phyloP scores from a whole-genome alignment of 768 basidiomycete species.

The Tylopilus rubrobrunneus region DNA sequence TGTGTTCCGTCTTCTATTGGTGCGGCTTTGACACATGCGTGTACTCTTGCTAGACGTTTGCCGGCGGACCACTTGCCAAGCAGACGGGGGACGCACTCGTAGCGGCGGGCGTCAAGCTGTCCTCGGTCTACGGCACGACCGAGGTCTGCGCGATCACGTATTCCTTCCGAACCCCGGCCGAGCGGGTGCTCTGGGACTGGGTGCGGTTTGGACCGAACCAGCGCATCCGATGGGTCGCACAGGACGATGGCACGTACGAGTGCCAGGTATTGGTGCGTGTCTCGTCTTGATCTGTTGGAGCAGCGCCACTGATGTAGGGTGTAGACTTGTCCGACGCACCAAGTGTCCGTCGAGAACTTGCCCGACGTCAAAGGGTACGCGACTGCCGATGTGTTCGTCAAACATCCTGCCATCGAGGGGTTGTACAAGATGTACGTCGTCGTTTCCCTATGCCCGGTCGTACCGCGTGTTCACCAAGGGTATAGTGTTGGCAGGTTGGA shows the following conservation, averaged over 20 bases:
- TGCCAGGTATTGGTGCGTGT: conserved; percentile 35
- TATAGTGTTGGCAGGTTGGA: not conserved
- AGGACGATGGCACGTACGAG: conserved; percentile 37
- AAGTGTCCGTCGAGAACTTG: not conserved
- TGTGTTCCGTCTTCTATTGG: no score
- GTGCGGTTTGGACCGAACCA: conserved; percentile 22
- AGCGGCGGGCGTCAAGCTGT: conserved; percentile 34
- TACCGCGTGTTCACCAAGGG: no score
- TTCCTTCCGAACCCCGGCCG: conserved; percentile 3
- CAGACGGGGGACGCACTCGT: conserved; percentile 36
- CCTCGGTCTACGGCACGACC: conserved; percentile 35
- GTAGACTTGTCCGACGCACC: not conserved
- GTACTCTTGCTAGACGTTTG: no score
- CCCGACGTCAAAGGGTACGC: not conserved
- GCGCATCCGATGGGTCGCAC: conserved; percentile 32
- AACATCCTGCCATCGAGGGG: not conserved
- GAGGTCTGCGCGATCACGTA: conserved; percentile 30
- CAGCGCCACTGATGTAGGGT: no score
- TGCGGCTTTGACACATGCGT: no score
- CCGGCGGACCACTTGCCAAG: conserved; percentile 35
- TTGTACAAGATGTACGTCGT: not conserved
- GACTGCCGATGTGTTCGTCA: not conserved
- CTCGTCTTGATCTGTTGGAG: not conserved
- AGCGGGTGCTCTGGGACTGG: conserved; percentile 35
- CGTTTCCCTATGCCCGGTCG: no score